phyloP scores from a whole-genome alignment of 129 eudicot species.

The Rutidosis leptorrhynchoides region DNA sequence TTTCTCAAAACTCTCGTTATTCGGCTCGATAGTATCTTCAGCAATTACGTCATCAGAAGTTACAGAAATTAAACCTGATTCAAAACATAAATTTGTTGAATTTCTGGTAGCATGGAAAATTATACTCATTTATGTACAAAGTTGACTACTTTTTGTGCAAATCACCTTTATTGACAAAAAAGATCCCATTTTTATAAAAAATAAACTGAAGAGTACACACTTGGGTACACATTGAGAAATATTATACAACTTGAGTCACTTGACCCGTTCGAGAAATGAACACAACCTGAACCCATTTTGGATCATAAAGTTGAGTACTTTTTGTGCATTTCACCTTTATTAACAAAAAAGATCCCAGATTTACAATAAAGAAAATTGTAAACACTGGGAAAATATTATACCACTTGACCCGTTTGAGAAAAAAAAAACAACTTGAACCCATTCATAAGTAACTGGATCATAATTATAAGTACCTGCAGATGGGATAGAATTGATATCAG shows the following conservation, averaged over 20 bases:
- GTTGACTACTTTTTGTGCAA: background rate
- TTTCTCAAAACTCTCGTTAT: conserved; percentile 2
- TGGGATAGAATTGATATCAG: conserved; percentile 13
- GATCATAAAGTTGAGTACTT: too few relatives aligned
- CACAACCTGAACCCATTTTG: background rate
- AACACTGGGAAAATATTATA: background rate
- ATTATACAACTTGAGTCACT: too few relatives aligned
- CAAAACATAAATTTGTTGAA: background rate
- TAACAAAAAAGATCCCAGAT: background rate
- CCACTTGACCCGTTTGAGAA: background rate
- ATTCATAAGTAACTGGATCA: background rate
- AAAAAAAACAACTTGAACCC: background rate
- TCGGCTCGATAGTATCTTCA: background rate
- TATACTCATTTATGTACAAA: background rate
- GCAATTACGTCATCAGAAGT: background rate
- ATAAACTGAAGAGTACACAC: too few relatives aligned
- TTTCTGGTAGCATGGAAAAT: background rate
- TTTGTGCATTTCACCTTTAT: background rate
- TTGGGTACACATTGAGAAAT: too few relatives aligned
- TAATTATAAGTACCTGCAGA: conserved; percentile 42
- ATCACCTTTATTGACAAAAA: background rate
- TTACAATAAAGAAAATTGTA: background rate
- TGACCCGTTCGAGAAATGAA: too few relatives aligned
- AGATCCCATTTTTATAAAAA: background rate
- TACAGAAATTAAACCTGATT: background rate